These are phyloP conservation scores for Achlya hypogyna DNA, from an alignment of 352 stramenopile species.

Conservation along the genomic window DNA sequence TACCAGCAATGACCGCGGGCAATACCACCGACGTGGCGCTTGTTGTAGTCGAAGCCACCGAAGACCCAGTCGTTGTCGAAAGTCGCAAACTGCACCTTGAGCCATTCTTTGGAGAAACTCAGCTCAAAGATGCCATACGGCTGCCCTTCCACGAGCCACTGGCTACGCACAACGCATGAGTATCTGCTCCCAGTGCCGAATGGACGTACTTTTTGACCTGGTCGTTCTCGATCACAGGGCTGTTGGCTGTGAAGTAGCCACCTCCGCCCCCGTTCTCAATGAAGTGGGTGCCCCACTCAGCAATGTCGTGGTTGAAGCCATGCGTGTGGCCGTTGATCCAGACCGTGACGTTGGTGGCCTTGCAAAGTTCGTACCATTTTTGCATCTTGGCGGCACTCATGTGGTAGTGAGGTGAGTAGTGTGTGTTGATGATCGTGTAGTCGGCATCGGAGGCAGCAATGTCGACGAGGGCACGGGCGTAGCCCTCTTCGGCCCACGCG, in stretches of 20 bases:
- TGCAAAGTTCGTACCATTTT: constrained; percentile 47
- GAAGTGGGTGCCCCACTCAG: constrained; percentile 74
- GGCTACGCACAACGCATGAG: constrained; percentile 20
- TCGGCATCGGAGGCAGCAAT: constrained; percentile 40
- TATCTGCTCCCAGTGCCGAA: background rate
- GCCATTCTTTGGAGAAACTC: constrained; percentile 80
- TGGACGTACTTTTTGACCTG: constrained; percentile 23
- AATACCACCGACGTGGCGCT: constrained; percentile 66
- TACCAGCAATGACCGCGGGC: constrained; percentile 82
- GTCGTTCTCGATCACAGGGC: constrained; percentile 19
- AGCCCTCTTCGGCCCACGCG: constrained; percentile 44
- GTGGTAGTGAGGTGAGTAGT: constrained; percentile 68
- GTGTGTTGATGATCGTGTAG: constrained; percentile 67
- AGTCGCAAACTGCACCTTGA: constrained; percentile 74
- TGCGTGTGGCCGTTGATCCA: constrained; percentile 73
- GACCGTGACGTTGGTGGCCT: constrained; percentile 36
- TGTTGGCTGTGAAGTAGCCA: constrained; percentile 60
- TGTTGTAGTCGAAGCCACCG: constrained; percentile 46
- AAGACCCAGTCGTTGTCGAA: constrained; percentile 76
- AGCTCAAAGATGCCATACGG: constrained; percentile 82
- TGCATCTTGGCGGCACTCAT: constrained; percentile 56
- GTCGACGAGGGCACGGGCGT: constrained; percentile 41
- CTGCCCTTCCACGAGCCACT: constrained; percentile 68
- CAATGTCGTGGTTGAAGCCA: constrained; percentile 65
- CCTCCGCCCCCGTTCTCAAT: constrained; percentile 60